These are phyloP conservation scores for Volvox carteri DNA, from an alignment of 163 green algal genomes.

Conservation along the genomic window DNA sequence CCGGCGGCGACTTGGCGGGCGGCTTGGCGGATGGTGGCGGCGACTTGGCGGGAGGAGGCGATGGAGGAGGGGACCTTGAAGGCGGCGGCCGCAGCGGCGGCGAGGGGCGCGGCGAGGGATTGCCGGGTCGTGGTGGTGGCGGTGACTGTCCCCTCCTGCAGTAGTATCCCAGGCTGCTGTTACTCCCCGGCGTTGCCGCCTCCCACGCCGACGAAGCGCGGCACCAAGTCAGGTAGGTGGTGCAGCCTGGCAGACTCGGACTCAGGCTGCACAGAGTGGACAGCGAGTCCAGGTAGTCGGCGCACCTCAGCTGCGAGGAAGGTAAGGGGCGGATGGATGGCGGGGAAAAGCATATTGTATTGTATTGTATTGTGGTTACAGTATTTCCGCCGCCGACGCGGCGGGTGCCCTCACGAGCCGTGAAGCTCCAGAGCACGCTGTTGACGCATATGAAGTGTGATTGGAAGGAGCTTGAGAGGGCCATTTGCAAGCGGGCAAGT, in stretches of 20 bases:
- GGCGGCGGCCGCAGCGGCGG: background rate
- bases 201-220: background rate
- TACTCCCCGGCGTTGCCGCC: background rate
- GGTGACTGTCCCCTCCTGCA: background rate
- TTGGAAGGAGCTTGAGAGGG: background rate
- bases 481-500: too few species aligned
- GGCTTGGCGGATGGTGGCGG: background rate
- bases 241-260: background rate
- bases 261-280: background rate
- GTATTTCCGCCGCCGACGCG: too few species aligned
- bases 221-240: slow-evolving; percentile 5
- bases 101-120: background rate
- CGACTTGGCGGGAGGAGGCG: background rate
- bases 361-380: too few species aligned
- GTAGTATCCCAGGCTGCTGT: background rate
- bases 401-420: too few species aligned
- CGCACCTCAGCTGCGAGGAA: background rate
- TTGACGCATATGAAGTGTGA: background rate
- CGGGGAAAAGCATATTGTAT: background rate
- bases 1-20: background rate
- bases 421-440: too few species aligned
- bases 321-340: background rate
- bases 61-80: background rate
- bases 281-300: background rate
- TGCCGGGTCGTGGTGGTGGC: background rate